Conservation (phyloP, 345 rosid genomes). For the Eucalyptus microcorys region DNA sequence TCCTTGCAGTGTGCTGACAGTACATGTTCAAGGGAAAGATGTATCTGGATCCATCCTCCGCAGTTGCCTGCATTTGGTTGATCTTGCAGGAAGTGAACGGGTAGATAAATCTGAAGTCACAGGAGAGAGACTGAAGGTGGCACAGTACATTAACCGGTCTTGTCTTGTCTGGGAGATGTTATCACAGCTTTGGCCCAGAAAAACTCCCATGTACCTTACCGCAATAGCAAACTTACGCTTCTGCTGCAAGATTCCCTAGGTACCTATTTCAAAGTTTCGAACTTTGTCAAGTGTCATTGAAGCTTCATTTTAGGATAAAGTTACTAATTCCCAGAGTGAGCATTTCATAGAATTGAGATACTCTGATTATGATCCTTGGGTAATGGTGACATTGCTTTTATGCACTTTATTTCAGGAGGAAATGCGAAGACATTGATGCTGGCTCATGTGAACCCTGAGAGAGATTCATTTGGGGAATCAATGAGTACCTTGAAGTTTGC, state of each 20-base stretch:
- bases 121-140: slow-evolving; percentile 90
- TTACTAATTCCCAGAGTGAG: neutral
- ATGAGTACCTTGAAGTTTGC: slow-evolving; percentile 87
- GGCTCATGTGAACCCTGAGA: slow-evolving; percentile 91
- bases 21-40: slow-evolving; percentile 80
- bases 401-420: slow-evolving; percentile 39
- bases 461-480: slow-evolving; percentile 69
- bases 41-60: slow-evolving; percentile 49
- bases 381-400: neutral
- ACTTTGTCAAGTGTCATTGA: neutral
- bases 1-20: slow-evolving; percentile 56
- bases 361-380: neutral
- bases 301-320: neutral
- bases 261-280: neutral
- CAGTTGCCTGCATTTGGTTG: slow-evolving; percentile 91
- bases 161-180: slow-evolving; percentile 92
- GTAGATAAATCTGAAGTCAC: slow-evolving; percentile 92
- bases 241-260: slow-evolving; percentile 93
- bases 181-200: slow-evolving; percentile 83
- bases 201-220: slow-evolving; percentile 82
- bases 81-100: slow-evolving; percentile 96
- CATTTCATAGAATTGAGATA: neutral
- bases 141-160: slow-evolving; percentile 82
- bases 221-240: slow-evolving; percentile 96
- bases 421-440: slow-evolving; percentile 87